Evolutionary conservation across 805 yeast genomes (phyloP), one percentile per base, ranked within the genome.

Genomic region (Yarrowia keelungensis): DNA sequence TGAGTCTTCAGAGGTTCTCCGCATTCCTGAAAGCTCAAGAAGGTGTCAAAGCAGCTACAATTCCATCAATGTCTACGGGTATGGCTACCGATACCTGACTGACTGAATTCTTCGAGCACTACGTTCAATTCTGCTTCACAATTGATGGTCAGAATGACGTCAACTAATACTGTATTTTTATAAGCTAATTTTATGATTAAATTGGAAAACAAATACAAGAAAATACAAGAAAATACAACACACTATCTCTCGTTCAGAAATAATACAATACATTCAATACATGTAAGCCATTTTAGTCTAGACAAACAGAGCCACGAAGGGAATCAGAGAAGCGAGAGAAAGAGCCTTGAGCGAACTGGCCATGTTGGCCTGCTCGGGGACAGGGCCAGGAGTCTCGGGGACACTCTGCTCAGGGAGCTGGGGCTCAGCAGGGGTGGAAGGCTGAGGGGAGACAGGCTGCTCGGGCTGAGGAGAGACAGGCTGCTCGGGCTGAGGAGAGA

Each of bases 301-400:
- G 41, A 56, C 41, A 16, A 56, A 8, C 11, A 56, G 49, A 32
- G 26, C 64, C 39, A 42, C 41, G 10, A 41, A n/a, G 11, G 64
- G 49, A 15, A 56, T 32, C 22, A 56, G 49, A 7, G 36, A 42
- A 41, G 47, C 62, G 3, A 56, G 39, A 22, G 62, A 41, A 4
- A 41, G 14, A 4, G 47, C 62, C 62, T 22, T 22, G 22, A 56
- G 62, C 26, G 62, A 22, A 8, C 38, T 38, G 16, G 62, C 64
- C 26, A 12, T 3, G 49, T 56, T 56, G 47, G 64, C 64, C 64
- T 56, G 64, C 41, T 42, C 64, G 10, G 62, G 62, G 12, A n/a
- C 43, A 12, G 59, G 8, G 8, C 5, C 26, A 11, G 46, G 46
- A 26, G 46, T 14, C 32, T 26, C 32, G 8, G 64, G 64, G 8